phyloP scores from a whole-genome alignment of 164 flowering plant genomes.

The Liquidambar formosana region DNA sequence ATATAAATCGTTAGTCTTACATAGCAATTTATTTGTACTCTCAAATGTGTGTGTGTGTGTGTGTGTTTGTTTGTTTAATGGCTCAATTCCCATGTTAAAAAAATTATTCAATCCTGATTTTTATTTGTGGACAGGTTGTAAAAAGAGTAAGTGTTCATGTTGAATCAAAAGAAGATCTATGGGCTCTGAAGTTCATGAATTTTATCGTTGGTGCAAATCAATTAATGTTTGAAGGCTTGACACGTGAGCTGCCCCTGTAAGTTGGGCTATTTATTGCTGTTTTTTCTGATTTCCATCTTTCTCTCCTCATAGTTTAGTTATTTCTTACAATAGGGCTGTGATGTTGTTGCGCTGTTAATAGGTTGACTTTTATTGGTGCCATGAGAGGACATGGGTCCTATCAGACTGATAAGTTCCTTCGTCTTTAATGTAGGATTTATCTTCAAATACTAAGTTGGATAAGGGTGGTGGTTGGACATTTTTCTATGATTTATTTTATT shows the following conservation, averaged over 20 bases:
- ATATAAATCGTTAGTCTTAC: no score
- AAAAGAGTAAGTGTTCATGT: slow-evolving; percentile 49
- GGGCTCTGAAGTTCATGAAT: slow-evolving; percentile 73
- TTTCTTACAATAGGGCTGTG: neutral
- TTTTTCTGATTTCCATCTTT: neutral
- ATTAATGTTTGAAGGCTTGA: slow-evolving; percentile 70
- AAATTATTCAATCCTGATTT: no score
- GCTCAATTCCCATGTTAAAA: no score
- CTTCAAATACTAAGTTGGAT: neutral
- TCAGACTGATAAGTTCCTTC: neutral
- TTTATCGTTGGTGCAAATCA: slow-evolving; percentile 70
- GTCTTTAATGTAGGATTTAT: neutral
- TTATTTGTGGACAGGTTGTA: slow-evolving; percentile 47
- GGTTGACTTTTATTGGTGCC: neutral
- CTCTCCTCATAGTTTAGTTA: neutral
- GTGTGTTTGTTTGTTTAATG: no score
- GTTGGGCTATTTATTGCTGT: slow-evolving; percentile 21
- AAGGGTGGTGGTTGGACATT: neutral
- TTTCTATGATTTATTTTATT: no score
- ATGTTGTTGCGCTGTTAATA: neutral
- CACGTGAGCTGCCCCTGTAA: slow-evolving; percentile 89
- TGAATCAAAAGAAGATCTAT: slow-evolving; percentile 60
- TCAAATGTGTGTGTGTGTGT: no score
- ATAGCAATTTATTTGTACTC: neutral
- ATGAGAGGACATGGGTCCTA: neutral